Base-by-base conservation (phyloP, 805 yeast species). In the Candida palmyrensis region DNA sequence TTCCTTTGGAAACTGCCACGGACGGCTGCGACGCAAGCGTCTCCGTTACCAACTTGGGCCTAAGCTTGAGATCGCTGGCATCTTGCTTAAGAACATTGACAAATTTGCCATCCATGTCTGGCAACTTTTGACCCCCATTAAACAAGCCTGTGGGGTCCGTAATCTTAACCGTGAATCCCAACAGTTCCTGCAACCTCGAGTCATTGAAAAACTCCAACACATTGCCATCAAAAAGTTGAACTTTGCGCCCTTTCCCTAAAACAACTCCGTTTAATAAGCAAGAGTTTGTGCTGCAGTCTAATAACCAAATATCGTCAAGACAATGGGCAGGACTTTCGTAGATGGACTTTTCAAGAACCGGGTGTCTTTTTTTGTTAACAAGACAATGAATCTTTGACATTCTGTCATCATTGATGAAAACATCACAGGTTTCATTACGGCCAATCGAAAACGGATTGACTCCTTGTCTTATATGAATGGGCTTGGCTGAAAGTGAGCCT, bases 371-470 rank as follows among this genome's bases (percentile, higher is more conserved):
- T 47, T 76, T 76, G 35, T 68, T 47, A 10, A 90, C 63, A 19
- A 78, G 60, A 54, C 96, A 88, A 56, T 92, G 97, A 1, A 80
- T 67, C 42, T 87, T 84, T 2, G 97, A 89, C 46, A 90, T 71
- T 29, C 96, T 60, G 44, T 72, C 82, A 44, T 89, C 96, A 20
- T 72, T 62, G 12, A 85, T 73, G 27, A 64, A 65, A 21, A 75
- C 69, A 49, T 83, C 78, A 39, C 84, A 73, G 3, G 68, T 73
- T 14, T 68, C 74, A 15, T 74, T 71, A 22, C 97, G 65, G 1
- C 98, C 97, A 35, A 90, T 71, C 36, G 79, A 68, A 51, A 77
- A 80, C 6, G 78, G 76, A 29, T 75, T 77, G 13, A 70, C 67
- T 18, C 85, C 84, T 48, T 82, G 88, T 21, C 77, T 71, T n/a